These are phyloP conservation scores for Tetradesmus obliquus DNA, from an alignment of 139 green algal genomes.

Conservation along the genomic window DNA sequence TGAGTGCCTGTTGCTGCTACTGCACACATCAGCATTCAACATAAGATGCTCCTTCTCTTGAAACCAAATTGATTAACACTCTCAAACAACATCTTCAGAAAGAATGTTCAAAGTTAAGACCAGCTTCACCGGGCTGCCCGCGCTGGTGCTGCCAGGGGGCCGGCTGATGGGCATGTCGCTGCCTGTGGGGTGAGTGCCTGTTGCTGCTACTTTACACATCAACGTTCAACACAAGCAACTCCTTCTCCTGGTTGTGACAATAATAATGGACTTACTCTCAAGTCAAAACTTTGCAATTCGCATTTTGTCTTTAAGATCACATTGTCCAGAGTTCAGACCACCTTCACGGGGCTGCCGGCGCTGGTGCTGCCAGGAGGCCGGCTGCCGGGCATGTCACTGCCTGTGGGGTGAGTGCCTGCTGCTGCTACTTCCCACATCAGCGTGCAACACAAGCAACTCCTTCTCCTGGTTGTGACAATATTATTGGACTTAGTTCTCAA, in stretches of 20 bases:
- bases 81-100: neutral
- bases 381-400: conserved; percentile 75
- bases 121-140: conserved; percentile 40
- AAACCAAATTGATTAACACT: neutral
- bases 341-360: conserved; percentile 48
- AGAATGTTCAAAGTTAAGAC: too few species aligned
- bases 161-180: conserved; percentile 71
- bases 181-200: conserved; percentile 69
- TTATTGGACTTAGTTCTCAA: too few species aligned
- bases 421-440: neutral
- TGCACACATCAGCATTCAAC: too few species aligned
- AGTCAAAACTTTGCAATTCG: too few species aligned
- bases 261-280: too few species aligned
- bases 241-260: neutral
- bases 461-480: too few species aligned
- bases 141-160: conserved; percentile 74
- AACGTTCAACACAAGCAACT: neutral
- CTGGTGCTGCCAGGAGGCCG: conserved; percentile 71
- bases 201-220: too few species aligned
- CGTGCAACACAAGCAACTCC: too few species aligned
- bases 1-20: conserved; percentile 23
- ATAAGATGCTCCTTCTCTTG: neutral
- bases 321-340: neutral
- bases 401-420: conserved; percentile 78
- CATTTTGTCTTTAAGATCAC: too few species aligned